Evolutionary conservation across 495 filamentous ascomycete genomes (phyloP), one percentile per base, ranked within the genome.

Genomic region (Aspergillus haitiensis): DNA sequence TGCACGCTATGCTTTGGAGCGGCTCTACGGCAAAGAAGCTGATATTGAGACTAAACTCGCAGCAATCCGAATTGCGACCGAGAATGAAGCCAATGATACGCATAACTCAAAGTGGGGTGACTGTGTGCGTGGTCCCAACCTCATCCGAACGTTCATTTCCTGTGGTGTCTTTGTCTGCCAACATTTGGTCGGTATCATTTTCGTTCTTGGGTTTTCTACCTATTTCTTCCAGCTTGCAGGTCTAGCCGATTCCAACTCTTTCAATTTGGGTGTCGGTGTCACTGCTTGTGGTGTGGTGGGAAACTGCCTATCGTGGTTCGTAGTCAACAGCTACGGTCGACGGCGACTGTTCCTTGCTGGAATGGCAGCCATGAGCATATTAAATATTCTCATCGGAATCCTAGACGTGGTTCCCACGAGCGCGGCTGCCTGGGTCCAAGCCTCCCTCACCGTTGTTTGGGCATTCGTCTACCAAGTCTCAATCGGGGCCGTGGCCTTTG

Each of bases 221-320:
- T 86, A 86, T 47, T 87, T 90, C 72, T 88, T 86, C 68, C 74
- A 80, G 52, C 79, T 83, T 47, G 86, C 85, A 5, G 86, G 86
- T 1, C 65, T 88, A 34, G 67, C 77, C 0, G 76, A 77, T 0
- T 63, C 75, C 9, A 58, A 69, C n/a, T 66, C 69, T 0, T 74
- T 78, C 40, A 61, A 70, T 58, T 56, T 72, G 32, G 42, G 65
- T 53, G 63, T 73, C 47, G 45, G 68, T 48, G 54, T 71, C 56
- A 64, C 64, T 27, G 70, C 65, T 0, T 67, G 71, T 21, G 72
- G 71, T 7, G 65, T 72, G 5, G 37, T 72, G 7, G 71, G 66
- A 0, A 71, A 62, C 11, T 7, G 75, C 2, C 39, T 63, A 27
- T 67, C 67, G 9, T 72, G 70, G 69, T 55, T 61, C 2, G 7